phyloP scores from a whole-genome alignment of 495 filamentous ascomycete genomes.

The Immersiella caudata region DNA sequence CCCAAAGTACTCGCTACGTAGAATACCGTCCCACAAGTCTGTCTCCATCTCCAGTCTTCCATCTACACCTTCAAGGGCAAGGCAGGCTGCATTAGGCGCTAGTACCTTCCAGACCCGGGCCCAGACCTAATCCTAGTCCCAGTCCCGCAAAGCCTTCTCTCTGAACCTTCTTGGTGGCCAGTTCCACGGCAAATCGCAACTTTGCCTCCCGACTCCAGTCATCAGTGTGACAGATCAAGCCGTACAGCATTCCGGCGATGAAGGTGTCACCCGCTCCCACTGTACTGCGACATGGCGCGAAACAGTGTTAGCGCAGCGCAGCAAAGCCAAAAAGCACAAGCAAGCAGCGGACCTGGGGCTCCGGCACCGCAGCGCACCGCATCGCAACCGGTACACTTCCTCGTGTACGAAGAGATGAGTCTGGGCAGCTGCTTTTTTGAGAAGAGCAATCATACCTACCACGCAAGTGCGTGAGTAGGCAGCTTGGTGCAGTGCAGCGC shows the following conservation, averaged over 20 bases:
- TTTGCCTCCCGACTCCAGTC: constrained; percentile 55
- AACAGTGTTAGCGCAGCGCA: constrained; percentile 27
- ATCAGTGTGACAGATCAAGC: constrained; percentile 52
- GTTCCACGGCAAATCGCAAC: constrained; percentile 63
- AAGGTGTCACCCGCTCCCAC: constrained; percentile 78
- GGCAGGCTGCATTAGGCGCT: constrained; percentile 9
- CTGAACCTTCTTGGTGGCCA: constrained; percentile 69
- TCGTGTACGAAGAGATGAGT: no score
- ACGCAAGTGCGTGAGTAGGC: constrained; percentile 12
- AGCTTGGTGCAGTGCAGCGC: no score
- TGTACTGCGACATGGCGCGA: constrained; percentile 46
- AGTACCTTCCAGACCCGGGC: not conserved
- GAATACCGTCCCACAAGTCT: constrained; percentile 6
- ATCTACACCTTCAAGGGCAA: not conserved
- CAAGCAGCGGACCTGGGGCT: not conserved
- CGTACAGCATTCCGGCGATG: constrained; percentile 70
- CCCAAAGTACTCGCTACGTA: not conserved
- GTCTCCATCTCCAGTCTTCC: constrained; percentile 2
- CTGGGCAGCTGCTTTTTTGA: not conserved
- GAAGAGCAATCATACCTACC: not conserved
- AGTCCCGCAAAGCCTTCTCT: constrained; percentile 67
- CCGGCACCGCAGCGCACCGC: not conserved
- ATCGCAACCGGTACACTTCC: no score
- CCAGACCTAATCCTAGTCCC: constrained; percentile 21
- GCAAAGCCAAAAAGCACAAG: no score